Conservation (phyloP, 164 flowering plant species). For the Kalanchoe fedtschenkoi region DNA sequence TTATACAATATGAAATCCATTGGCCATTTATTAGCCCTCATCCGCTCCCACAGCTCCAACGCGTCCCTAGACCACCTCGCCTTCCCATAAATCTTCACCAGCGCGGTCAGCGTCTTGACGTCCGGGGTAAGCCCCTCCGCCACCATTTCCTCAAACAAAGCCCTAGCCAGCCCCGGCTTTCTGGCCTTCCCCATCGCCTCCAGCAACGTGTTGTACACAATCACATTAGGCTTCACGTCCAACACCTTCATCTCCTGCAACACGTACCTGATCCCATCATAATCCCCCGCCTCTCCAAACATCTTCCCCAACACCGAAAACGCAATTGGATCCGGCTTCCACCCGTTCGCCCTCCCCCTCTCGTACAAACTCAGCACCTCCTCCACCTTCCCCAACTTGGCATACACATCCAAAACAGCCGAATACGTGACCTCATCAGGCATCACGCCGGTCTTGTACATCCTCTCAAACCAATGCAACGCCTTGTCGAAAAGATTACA, state of each 20-base stretch:
- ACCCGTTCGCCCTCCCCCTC: conserved; percentile 77
- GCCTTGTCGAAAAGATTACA: conserved; percentile 63
- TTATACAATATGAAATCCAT: conserved; percentile 77
- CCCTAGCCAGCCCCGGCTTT: conserved; percentile 78
- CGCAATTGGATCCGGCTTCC: conserved; percentile 71
- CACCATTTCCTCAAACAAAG: conserved; percentile 73
- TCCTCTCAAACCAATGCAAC: conserved; percentile 88
- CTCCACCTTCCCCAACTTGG: conserved; percentile 69
- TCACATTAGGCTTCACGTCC: conserved; percentile 71
- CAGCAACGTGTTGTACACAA: conserved; percentile 76
- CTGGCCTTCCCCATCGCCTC: conserved; percentile 90
- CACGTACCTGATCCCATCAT: conserved; percentile 76
- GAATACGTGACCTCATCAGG: conserved; percentile 97
- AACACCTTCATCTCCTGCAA: conserved; percentile 67
- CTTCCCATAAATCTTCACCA: conserved; percentile 81
- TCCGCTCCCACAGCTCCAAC: conserved; percentile 64
- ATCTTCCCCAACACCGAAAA: conserved; percentile 73
- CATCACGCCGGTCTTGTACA: conserved; percentile 82
- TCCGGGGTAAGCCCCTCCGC: conserved; percentile 55
- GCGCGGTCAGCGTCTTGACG: conserved; percentile 67
- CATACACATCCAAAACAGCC: conserved; percentile 83
- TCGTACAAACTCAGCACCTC: conserved; percentile 86
- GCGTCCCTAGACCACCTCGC: conserved; percentile 88
- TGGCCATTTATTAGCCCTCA: conserved; percentile 68
- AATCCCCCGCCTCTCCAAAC: conserved; percentile 89